These are phyloP conservation scores for Trypanosomatidae sp. DNA, from an alignment of 208 protist species.

Conservation along the genomic window DNA sequence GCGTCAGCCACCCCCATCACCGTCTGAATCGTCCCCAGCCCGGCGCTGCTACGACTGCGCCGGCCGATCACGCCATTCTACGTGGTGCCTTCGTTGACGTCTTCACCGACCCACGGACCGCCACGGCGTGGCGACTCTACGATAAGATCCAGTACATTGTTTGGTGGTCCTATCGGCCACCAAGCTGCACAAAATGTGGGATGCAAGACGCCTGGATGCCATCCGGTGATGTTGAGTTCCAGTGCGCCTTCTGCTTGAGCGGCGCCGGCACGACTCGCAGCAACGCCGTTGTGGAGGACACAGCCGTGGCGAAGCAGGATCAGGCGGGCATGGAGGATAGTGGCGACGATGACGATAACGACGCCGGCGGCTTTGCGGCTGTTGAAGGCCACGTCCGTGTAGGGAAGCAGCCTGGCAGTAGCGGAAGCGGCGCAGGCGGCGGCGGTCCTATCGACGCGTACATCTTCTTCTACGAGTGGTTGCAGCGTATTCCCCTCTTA, in stretches of 20 bases:
- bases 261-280: slow-evolving; percentile 55
- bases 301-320: slow-evolving; percentile 15
- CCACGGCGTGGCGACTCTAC: slow-evolving; percentile 51
- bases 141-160: slow-evolving; percentile 86
- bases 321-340: slow-evolving; percentile 29
- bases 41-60: neutral
- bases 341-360: slow-evolving; percentile 26
- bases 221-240: slow-evolving; percentile 56
- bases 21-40: neutral
- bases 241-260: slow-evolving; percentile 60
- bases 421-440: slow-evolving; percentile 9
- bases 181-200: slow-evolving; percentile 58
- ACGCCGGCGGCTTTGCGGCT: neutral
- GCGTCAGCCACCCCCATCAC: neutral
- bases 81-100: slow-evolving; percentile 64
- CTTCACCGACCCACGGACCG: slow-evolving; percentile 53
- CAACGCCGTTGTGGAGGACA: slow-evolving; percentile 68
- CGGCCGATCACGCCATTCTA: slow-evolving; percentile 41
- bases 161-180: slow-evolving; percentile 76
- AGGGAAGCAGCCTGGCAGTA: slow-evolving; percentile 5
- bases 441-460: slow-evolving; percentile 46
- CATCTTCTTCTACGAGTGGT: slow-evolving; percentile 70
- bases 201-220: slow-evolving; percentile 76
- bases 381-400: slow-evolving; percentile 6
- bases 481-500: slow-evolving; percentile 36